Conservation (phyloP, 2,329 filamentous ascomycete species). For the Sporothrix humicola region DNA sequence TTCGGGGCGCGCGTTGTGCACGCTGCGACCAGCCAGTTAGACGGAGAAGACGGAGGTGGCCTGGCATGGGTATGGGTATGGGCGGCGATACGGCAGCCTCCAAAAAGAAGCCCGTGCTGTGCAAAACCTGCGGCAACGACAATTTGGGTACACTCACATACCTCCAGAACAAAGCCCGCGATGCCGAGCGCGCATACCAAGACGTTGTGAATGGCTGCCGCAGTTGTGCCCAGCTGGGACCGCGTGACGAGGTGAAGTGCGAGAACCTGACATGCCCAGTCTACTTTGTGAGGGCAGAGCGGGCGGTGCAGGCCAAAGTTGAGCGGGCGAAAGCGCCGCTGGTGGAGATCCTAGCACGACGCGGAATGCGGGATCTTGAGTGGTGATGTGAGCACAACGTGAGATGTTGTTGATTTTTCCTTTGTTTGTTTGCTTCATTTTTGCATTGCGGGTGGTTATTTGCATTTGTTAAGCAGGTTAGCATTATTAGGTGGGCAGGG, state of each 20-base stretch:
- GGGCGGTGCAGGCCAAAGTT: conserved; percentile 55
- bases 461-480: not conserved
- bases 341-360: conserved; percentile 45
- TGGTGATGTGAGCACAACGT: conserved; percentile 41
- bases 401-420: not conserved
- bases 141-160: conserved; percentile 66
- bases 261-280: conserved; percentile 92
- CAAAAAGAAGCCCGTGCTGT: conserved; percentile 46
- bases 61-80: not conserved
- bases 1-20: conserved; percentile 79
- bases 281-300: conserved; percentile 78
- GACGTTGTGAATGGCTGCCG: conserved; percentile 76
- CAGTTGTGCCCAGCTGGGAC: conserved; percentile 75
- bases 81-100: not conserved
- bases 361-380: conserved; percentile 43
- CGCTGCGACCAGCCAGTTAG: conserved; percentile 69
- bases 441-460: not conserved
- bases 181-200: conserved; percentile 66
- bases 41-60: conserved; percentile 29
- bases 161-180: conserved; percentile 66
- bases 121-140: conserved; percentile 60
- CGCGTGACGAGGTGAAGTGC: conserved; percentile 79
- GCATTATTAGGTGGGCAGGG: not conserved
- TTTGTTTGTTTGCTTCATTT: not conserved
- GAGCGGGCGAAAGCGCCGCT: conserved; percentile 50